phyloP scores from a whole-genome alignment of 768 basidiomycete species.

The Leccinellum albellum region DNA sequence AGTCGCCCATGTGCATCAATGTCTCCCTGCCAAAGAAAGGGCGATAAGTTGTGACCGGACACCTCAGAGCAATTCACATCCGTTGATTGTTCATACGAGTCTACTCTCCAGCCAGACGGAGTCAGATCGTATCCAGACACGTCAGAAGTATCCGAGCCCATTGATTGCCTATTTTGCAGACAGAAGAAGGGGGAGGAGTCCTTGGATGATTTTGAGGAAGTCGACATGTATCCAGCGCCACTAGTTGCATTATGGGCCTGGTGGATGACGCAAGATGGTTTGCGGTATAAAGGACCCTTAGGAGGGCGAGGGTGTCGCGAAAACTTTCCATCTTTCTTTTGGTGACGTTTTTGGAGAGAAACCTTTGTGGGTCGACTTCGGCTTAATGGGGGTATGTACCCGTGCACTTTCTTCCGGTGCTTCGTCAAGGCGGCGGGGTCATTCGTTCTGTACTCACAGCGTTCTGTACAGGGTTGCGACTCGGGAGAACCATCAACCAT shows the following conservation, averaged over 20 bases:
- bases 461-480: neutral
- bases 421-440: constrained; percentile 26
- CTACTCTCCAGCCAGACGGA: neutral
- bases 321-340: neutral
- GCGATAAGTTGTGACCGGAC: neutral
- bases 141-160: too few species aligned
- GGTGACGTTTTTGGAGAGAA: neutral
- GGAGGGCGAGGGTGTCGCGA: neutral
- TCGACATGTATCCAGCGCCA: neutral
- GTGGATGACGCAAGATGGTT: neutral
- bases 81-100: neutral
- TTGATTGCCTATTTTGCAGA: neutral
- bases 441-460: constrained; percentile 19
- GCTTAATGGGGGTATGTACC: constrained; percentile 12
- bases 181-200: neutral
- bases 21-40: neutral
- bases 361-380: neutral
- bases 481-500: neutral
- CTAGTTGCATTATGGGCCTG: neutral
- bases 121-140: neutral
- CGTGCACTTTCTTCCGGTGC: constrained; percentile 23
- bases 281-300: neutral
- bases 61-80: neutral
- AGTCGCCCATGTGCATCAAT: neutral
- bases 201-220: neutral